Evolutionary conservation across 768 basidiomycete species (phyloP), one percentile per base, ranked within the genome.

Genomic region (Agaricus blazei): DNA sequence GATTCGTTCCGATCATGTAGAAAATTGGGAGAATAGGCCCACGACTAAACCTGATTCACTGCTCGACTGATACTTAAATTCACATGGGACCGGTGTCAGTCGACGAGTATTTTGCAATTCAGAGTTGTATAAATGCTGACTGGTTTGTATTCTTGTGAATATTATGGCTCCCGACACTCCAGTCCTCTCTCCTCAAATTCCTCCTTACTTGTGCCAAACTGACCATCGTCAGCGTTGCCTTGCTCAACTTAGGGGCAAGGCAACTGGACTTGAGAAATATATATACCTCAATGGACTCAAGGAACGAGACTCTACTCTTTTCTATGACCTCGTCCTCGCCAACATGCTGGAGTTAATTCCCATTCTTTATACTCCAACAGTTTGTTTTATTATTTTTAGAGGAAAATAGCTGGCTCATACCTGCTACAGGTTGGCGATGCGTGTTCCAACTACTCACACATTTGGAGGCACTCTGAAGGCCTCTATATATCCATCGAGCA

Each of bases 351-450:
- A 85, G 68, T 72, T 87, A 40, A 73, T 83, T 23, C 88, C 88
- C 12, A 79, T 90, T 57, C 69, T 90, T 26, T 90, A 90, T 68
- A 90, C 88, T 4, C 88, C 88, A 3, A 88, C 86, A 56, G 69
- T 73, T 85, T 42, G 74, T 82, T 77, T 42, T 46, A 12, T 58
- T 38, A 34, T 34, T n/a, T 19, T 19, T 43, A 27, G 15, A 8
- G 14, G 38, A 31, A 46, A 38, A 1, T 42, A 19, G 28, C 29
- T 14, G 62, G 56, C 48, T 62, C 29, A 47, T 43, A 48, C 50
- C 26, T 19, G n/a, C 29, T 59, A 14, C 48, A 79, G 81, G 80
- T 83, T 46, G 88, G 88, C 26, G 87, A 88, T 52, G 87, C 84
- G 1, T 88, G 88, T 60, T 74, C 82, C 52, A 79, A 83, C 64